phyloP scores from a whole-genome alignment of 192 early-diverging fungal genomes.

The Podila clonocystis region DNA sequence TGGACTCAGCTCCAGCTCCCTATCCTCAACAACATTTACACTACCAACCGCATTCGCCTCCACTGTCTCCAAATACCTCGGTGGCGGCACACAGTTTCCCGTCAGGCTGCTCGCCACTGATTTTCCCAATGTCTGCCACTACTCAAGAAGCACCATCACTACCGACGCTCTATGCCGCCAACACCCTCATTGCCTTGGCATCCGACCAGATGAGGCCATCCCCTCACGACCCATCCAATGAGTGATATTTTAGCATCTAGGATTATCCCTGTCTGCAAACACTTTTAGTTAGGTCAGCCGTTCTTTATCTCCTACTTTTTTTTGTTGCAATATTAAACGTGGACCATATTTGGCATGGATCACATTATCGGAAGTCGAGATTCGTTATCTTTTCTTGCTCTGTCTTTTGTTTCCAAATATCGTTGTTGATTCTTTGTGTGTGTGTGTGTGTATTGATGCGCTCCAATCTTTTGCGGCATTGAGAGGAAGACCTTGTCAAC shows the following conservation, averaged over 20 bases:
- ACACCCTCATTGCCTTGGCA: background rate
- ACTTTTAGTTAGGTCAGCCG: too few relatives aligned
- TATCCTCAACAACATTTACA: background rate
- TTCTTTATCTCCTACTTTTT: background rate
- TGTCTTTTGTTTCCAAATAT: background rate
- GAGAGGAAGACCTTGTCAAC: too few relatives aligned
- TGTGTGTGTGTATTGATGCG: background rate
- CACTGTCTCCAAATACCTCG: background rate
- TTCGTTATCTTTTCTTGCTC: slow-evolving; percentile 1
- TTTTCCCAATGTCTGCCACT: background rate
- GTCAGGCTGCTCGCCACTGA: background rate
- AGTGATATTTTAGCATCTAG: background rate
- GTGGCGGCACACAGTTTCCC: background rate
- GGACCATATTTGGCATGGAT: background rate
- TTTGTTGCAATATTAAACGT: background rate
- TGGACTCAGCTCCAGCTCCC: background rate
- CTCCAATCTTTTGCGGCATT: background rate
- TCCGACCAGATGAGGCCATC: background rate
- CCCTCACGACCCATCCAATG: background rate
- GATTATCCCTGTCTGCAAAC: background rate
- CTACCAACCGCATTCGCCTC: slow-evolving; percentile 1
- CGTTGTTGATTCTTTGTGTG: background rate
- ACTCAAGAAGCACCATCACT: background rate
- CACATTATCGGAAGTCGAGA: background rate
- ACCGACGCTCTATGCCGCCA: background rate